Base-by-base conservation (phyloP, 2,329 filamentous ascomycete genomes). In the Talaromyces piceae region DNA sequence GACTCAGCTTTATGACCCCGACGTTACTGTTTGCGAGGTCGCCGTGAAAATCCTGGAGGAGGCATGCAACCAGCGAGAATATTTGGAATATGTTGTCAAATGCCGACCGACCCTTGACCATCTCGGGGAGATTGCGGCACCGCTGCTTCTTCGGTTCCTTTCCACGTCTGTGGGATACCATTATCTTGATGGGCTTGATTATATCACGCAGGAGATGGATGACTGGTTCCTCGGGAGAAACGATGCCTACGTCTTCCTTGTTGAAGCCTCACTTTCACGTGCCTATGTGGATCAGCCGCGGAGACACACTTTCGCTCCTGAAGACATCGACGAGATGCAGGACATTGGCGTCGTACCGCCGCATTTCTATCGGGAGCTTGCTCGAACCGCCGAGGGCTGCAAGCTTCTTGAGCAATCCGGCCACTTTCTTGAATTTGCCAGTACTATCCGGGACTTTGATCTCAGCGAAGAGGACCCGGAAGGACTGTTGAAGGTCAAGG, bases 181-280 rank as follows among this genome's bases (percentile, higher is more conserved):
- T 68, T 98, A 98, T 68, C 78, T 98, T 5, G 90, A 97, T 64
- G 93, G 91, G 0, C 76, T 98, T 41, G 94, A 98, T 72, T 98
- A 98, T 66, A 98, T 98, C 68, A 96, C 91, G 55, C 93, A 95
- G 65, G 94, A 98, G 67, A 98, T 98, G 93, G 93, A 98, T 60
- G 94, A 98, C 70, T 98, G 93, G 93, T 98, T 97, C 64, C 77
- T 98, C 16, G 93, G 93, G 12, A 84, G 93, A 41, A 98, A 98
- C 64, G 91, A 98, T 66, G 86, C 84, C n/a, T 98, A 98, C 59
- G 93, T 98, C 47, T 81, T 83, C 31, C 80, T 97, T 37, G 91
- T 98, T 37, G 93, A 98, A 68, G 93, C 94, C n/a, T 95, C 91
- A 50, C 77, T 98, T 47, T 89, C 91, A 27, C 84, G 89, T 54